Conservation (phyloP, 164 flowering plant genomes). For the Vitis cinerea region DNA sequence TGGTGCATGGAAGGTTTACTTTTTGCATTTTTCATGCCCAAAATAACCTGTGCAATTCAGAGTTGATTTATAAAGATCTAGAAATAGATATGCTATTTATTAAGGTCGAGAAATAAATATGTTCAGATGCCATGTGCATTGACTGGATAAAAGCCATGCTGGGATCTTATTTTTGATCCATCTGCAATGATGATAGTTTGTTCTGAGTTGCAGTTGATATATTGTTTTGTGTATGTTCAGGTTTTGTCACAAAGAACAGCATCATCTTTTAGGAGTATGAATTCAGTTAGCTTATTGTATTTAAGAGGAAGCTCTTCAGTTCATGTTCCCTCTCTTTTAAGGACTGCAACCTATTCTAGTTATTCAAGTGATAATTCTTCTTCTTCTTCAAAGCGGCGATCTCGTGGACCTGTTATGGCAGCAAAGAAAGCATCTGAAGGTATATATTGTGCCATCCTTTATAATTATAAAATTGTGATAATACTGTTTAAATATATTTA, state of each 20-base stretch:
- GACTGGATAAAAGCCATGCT: neutral
- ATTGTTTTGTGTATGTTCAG: slow-evolving; percentile 33
- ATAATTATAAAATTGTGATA: neutral
- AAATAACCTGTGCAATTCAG: too few species aligned
- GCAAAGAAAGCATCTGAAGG: slow-evolving; percentile 80
- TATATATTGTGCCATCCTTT: slow-evolving; percentile 11
- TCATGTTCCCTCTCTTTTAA: slow-evolving; percentile 29
- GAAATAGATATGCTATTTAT: neutral
- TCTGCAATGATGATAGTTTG: neutral
- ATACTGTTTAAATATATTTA: neutral
- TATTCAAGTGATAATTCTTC: slow-evolving; percentile 28
- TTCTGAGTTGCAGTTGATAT: slow-evolving; percentile 1
- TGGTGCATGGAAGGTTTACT: too few species aligned
- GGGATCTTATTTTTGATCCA: neutral
- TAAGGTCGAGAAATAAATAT: neutral
- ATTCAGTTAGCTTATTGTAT: slow-evolving; percentile 30
- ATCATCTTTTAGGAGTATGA: slow-evolving; percentile 41
- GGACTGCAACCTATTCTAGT: slow-evolving; percentile 29
- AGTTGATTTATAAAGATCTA: too few species aligned
- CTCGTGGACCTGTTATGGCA: slow-evolving; percentile 86
- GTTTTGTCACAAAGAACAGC: slow-evolving; percentile 52
- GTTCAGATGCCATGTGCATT: neutral
- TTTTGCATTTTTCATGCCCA: too few species aligned
- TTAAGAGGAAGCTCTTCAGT: slow-evolving; percentile 36
- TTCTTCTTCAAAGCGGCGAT: slow-evolving; percentile 59